Conservation (phyloP, 306 rosid genomes). For the Echinosophora koreensis region DNA sequence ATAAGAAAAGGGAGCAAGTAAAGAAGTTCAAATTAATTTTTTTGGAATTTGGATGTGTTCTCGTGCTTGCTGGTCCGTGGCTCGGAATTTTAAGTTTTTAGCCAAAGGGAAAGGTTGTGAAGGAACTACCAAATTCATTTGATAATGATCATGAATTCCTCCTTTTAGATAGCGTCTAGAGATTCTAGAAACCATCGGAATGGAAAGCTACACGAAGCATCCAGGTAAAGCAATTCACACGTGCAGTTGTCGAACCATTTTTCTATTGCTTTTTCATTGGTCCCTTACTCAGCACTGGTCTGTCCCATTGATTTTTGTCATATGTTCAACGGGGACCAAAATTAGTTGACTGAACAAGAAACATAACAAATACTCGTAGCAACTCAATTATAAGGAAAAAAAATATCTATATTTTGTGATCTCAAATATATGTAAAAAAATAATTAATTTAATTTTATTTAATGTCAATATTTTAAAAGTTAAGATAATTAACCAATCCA, state of each 20-base stretch:
- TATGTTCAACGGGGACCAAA: not conserved
- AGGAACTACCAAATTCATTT: not conserved
- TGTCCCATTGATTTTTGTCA: not conserved
- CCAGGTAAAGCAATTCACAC: slow-evolving; percentile 37
- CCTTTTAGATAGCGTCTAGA: not conserved
- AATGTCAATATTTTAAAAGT: too few relatives aligned
- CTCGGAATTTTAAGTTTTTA: not conserved
- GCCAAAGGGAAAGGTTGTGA: not conserved
- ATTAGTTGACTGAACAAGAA: not conserved
- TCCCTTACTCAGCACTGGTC: not conserved
- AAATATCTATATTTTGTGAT: too few relatives aligned
- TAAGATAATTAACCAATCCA: too few relatives aligned
- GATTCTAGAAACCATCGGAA: not conserved
- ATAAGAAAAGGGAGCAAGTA: not conserved
- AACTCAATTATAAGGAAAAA: too few relatives aligned
- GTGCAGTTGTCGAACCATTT: slow-evolving; percentile 32
- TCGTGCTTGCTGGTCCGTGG: not conserved
- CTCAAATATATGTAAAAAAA: too few relatives aligned
- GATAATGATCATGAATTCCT: not conserved
- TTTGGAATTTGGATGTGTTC: not conserved
- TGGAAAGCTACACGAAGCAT: slow-evolving; percentile 44
- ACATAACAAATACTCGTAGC: too few relatives aligned
- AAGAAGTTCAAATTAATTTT: not conserved
- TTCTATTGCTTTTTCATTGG: slow-evolving; percentile 1
- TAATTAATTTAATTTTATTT: too few relatives aligned